Conservation (phyloP, 208 protist species). For the Trypanosoma theileri region DNA sequence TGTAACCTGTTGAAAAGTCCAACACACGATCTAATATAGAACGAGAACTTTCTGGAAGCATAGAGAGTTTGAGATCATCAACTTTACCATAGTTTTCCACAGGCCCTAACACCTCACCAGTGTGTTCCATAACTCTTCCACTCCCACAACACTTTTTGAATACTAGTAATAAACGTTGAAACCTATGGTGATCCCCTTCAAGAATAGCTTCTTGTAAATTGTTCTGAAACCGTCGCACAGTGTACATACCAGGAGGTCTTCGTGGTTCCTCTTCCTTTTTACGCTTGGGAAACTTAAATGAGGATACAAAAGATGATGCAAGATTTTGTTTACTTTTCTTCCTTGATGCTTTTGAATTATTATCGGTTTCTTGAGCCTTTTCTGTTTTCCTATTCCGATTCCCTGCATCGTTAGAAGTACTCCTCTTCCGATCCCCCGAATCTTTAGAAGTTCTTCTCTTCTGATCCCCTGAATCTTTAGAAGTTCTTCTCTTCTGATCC, state of each 20-base stretch:
- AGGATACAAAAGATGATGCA: too few species aligned
- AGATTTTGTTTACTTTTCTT: too few species aligned
- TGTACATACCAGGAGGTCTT: neutral
- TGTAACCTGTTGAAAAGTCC: constrained; percentile 40
- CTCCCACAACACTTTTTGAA: constrained; percentile 11
- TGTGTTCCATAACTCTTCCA: neutral
- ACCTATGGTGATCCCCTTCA: constrained; percentile 11
- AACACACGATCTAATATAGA: constrained; percentile 41
- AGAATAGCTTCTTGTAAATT: constrained; percentile 35
- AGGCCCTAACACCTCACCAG: neutral
- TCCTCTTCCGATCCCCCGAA: too few species aligned
- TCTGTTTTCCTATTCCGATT: too few species aligned
- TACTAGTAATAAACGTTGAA: constrained; percentile 23
- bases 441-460: too few species aligned
- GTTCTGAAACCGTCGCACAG: constrained; percentile 34
- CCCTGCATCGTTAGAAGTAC: too few species aligned
- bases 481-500: too few species aligned
- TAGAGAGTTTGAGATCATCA: neutral
- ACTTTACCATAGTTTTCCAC: neutral
- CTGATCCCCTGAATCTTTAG: too few species aligned
- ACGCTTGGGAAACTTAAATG: neutral
- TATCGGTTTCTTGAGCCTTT: too few species aligned
- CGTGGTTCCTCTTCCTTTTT: constrained; percentile 9
- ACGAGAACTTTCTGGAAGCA: neutral
- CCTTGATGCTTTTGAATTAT: too few species aligned